phyloP scores from a whole-genome alignment of 768 basidiomycete genomes.

The Lepiota brunneoincarnata region DNA sequence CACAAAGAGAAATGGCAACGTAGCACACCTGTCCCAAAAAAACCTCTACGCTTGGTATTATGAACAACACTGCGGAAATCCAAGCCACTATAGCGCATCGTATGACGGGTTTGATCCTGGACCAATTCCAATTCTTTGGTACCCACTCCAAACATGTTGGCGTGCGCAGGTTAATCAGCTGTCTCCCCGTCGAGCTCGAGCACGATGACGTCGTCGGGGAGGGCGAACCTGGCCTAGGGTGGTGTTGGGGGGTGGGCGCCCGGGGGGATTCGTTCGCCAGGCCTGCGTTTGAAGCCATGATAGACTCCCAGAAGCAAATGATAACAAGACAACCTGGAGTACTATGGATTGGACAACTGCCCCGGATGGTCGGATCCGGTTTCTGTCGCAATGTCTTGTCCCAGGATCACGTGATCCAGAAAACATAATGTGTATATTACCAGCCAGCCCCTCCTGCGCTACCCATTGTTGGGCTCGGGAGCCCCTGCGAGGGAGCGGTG shows the following conservation, averaged over 20 bases:
- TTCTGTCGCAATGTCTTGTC: background rate
- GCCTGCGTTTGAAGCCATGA: too few relatives aligned
- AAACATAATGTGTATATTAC: background rate
- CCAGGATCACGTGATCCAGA: constrained; percentile 2
- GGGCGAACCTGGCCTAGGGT: background rate
- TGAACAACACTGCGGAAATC: constrained; percentile 55
- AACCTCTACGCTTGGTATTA: constrained; percentile 46
- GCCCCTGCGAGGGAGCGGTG: constrained; percentile 48
- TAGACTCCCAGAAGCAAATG: background rate
- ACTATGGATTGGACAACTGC: background rate
- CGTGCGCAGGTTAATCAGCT: background rate
- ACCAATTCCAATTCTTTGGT: constrained; percentile 50
- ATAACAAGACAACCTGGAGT: too few relatives aligned
- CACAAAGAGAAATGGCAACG: background rate
- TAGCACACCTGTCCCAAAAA: constrained; percentile 56
- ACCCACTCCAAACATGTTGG: constrained; percentile 44
- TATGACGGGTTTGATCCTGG: constrained; percentile 60
- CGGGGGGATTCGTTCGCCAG: too few relatives aligned
- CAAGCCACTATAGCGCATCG: constrained; percentile 63
- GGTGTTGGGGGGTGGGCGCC: background rate
- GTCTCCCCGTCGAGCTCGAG: background rate
- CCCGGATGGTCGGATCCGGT: background rate
- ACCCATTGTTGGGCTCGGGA: constrained; percentile 32
- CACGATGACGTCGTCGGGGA: constrained; percentile 3
- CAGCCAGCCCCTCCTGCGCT: constrained; percentile 2